Evolutionary conservation across 2,329 filamentous ascomycete genomes (phyloP).

Genomic region (Pestalotiopsis sp.): DNA sequence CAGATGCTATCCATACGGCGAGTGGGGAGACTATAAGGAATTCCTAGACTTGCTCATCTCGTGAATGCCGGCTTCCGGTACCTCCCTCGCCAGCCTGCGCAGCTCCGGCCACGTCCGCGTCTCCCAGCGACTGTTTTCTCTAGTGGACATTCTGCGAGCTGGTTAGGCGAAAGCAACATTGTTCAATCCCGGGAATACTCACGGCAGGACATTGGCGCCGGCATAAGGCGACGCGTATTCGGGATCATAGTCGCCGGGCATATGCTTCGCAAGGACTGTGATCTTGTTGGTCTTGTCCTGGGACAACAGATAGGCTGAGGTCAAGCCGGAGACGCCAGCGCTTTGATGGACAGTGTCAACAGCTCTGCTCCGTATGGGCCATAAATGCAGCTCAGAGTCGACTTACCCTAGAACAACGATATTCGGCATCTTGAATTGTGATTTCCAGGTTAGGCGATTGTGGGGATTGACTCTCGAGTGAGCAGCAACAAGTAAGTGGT

Average conservation of each 20-base stretch:
- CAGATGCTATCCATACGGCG: not conserved
- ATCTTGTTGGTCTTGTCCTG: constrained; percentile 41
- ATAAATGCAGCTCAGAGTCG: not conserved
- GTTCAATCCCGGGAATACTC: constrained; percentile 9
- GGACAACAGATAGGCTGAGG: constrained; percentile 33
- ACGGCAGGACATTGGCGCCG: constrained; percentile 35
- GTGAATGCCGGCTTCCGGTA: constrained; percentile 36
- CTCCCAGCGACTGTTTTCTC: constrained; percentile 30
- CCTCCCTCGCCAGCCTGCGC: constrained; percentile 29
- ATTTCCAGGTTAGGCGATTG: not conserved
- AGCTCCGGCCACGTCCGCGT: constrained; percentile 31
- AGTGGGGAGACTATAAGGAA: not conserved
- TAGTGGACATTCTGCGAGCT: constrained; percentile 25
- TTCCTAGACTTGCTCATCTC: constrained; percentile 24
- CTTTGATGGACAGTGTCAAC: constrained; percentile 23
- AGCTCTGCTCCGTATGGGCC: not conserved
- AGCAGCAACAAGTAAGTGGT: too few relatives aligned
- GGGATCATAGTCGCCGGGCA: constrained; percentile 91
- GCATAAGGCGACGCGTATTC: constrained; percentile 72
- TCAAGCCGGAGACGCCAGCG: constrained; percentile 34
- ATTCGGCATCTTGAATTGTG: constrained; percentile 13
- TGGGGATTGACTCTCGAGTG: not conserved
- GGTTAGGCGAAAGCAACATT: not conserved
- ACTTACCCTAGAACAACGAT: constrained; percentile 17
- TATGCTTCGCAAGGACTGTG: constrained; percentile 81